Percentiles rank a stretch among this genome's conserved stretches.
Evolutionary conservation across 345 rosid genomes (phyloP).

Genomic region (Iberis pinnata): DNA sequence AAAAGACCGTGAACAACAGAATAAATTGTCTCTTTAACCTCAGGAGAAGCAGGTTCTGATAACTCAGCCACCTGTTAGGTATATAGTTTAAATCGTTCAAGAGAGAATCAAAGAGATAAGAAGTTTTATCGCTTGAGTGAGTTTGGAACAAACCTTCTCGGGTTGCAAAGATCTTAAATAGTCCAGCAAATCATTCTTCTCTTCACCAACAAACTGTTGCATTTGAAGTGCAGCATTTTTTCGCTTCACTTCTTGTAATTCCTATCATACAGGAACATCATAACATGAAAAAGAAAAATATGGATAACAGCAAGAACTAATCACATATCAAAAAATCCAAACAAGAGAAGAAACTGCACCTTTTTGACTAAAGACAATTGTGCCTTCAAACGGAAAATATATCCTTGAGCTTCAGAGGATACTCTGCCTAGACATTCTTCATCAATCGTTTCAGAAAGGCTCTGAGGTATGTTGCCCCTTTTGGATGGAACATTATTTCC

Average conservation of each 20-base stretch:
- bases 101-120: not conserved
- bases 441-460: conserved; percentile 32
- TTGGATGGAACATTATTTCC: conserved; percentile 31
- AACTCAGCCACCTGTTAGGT: conserved; percentile 77
- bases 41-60: conserved; percentile 77
- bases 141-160: conserved; percentile 56
- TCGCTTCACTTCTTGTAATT: conserved; percentile 71
- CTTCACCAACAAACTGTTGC: conserved; percentile 99
- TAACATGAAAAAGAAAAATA: not conserved
- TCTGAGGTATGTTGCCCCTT: conserved; percentile 28
- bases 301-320: not conserved
- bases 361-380: conserved; percentile 63
- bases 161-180: conserved; percentile 89
- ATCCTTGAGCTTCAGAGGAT: conserved; percentile 63
- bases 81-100: not conserved
- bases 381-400: conserved; percentile 66
- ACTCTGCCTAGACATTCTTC: conserved; percentile 53
- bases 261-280: conserved; percentile 39
- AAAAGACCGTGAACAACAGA: conserved; percentile 91
- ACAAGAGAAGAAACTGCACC: conserved; percentile 35
- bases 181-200: conserved; percentile 92
- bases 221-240: conserved; percentile 91
- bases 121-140: not conserved
- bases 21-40: conserved; percentile 63
- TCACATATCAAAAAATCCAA: not conserved